phyloP scores from a whole-genome alignment of 495 filamentous ascomycete species.

The Aspergillus haitiensis region DNA sequence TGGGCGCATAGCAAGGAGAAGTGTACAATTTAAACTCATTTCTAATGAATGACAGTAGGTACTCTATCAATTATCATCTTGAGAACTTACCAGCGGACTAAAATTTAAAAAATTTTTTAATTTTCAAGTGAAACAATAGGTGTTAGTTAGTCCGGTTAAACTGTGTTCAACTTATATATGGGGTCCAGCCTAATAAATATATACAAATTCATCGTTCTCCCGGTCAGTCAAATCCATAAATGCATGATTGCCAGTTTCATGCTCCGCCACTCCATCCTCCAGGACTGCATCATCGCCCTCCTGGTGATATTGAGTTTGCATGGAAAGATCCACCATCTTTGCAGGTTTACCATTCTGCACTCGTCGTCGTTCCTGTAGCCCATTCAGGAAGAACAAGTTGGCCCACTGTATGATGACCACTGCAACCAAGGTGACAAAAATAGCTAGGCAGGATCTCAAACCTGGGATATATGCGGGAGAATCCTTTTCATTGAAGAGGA shows the following conservation, averaged over 20 bases:
- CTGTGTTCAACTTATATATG: no score
- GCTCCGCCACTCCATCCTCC: slow-evolving; percentile 24
- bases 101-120: no score
- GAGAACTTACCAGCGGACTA: no score
- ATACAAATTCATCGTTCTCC: slow-evolving; percentile 68
- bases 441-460: slow-evolving; percentile 53
- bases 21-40: no score
- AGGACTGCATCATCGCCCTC: slow-evolving; percentile 25
- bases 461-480: slow-evolving; percentile 56
- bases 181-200: slow-evolving; percentile 51
- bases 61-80: no score
- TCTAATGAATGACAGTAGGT: no score
- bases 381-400: slow-evolving; percentile 55
- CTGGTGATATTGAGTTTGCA: slow-evolving; percentile 42
- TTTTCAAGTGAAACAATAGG: no score
- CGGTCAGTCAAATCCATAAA: slow-evolving; percentile 61
- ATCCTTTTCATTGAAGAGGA: slow-evolving; percentile 45
- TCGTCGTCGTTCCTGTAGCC: slow-evolving; percentile 49
- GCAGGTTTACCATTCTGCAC: slow-evolving; percentile 59
- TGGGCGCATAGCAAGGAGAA: no score
- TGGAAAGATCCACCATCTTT: slow-evolving; percentile 55
- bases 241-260: slow-evolving; percentile 38
- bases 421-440: slow-evolving; percentile 53
- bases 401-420: slow-evolving; percentile 52
- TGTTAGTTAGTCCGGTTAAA: no score